phyloP scores from a whole-genome alignment of 2,329 filamentous ascomycete genomes.

The Fusarium concolor region DNA sequence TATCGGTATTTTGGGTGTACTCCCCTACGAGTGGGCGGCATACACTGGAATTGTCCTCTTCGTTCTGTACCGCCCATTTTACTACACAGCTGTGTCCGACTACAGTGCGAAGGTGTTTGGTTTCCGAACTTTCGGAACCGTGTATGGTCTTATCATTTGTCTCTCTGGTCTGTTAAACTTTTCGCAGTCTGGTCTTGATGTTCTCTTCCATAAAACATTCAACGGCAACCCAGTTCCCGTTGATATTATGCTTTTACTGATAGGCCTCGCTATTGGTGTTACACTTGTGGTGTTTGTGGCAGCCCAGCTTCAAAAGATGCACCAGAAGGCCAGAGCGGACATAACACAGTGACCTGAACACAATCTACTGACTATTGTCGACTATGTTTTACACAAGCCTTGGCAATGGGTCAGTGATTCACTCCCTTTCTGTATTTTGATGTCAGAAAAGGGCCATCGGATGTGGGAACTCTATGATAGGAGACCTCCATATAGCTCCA shows the following conservation, averaged over 20 bases:
- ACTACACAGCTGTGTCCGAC: constrained; percentile 91
- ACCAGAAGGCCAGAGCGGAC: constrained; percentile 43
- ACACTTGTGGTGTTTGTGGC: constrained; percentile 75
- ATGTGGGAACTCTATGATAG: background rate
- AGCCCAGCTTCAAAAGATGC: constrained; percentile 53
- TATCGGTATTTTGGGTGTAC: constrained; percentile 81
- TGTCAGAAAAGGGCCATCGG: background rate
- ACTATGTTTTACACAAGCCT: background rate
- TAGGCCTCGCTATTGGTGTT: constrained; percentile 73
- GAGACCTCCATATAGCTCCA: background rate
- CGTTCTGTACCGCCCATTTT: constrained; percentile 86
- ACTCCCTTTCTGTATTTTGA: background rate
- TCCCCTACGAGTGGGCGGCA: constrained; percentile 75
- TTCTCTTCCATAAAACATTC: constrained; percentile 79
- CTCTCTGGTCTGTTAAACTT: constrained; percentile 87
- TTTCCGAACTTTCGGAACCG: constrained; percentile 90
- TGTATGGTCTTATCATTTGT: constrained; percentile 93
- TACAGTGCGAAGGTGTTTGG: constrained; percentile 93
- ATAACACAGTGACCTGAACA: constrained; percentile 24
- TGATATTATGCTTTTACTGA: constrained; percentile 73
- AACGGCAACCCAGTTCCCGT: constrained; percentile 79
- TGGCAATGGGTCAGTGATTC: background rate
- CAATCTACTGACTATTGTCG: no score
- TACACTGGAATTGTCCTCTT: constrained; percentile 84
- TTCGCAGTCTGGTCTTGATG: constrained; percentile 82